phyloP scores from a whole-genome alignment of 1,284 basidiomycete species.

The Tylopilus sp. region DNA sequence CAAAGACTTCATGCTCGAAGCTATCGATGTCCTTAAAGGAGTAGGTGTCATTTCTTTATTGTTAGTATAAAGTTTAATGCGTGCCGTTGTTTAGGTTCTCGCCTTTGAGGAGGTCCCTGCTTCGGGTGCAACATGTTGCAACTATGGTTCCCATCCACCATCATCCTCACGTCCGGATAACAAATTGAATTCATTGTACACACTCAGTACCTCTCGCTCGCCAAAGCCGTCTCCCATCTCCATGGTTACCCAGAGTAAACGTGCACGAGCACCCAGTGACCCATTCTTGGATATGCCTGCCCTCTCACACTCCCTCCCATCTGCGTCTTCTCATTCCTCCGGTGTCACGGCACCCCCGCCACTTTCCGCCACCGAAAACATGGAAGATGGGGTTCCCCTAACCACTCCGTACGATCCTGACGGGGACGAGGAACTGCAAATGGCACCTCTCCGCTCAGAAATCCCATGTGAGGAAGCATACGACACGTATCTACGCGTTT shows the following conservation, averaged over 20 bases:
- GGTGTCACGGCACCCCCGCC: constrained; percentile 39
- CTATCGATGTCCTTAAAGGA: constrained; percentile 77
- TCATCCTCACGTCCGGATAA: constrained; percentile 48
- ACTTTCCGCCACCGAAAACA: constrained; percentile 30
- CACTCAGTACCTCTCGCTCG: constrained; percentile 31
- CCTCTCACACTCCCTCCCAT: constrained; percentile 47
- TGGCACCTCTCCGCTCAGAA: constrained; percentile 35
- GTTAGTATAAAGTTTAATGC: constrained; percentile 13
- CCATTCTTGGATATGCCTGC: constrained; percentile 71
- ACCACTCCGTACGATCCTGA: constrained; percentile 26
- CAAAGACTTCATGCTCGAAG: constrained; percentile 81
- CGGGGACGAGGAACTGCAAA: constrained; percentile 37
- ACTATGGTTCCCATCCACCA: constrained; percentile 35
- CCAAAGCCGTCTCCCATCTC: constrained; percentile 39
- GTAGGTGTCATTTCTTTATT: constrained; percentile 42
- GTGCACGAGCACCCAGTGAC: constrained; percentile 70
- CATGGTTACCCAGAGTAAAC: constrained; percentile 48
- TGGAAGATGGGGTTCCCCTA: constrained; percentile 42
- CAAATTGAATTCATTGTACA: constrained; percentile 52
- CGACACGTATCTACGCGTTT: constrained; percentile 58
- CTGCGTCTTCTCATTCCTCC: constrained; percentile 52
- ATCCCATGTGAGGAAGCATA: constrained; percentile 43
- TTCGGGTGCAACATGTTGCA: constrained; percentile 37
- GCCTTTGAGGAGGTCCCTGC: constrained; percentile 63
- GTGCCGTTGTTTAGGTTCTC: constrained; percentile 44